A percentile compares a stretch with the other conserved stretches of the same genome.
Evolutionary conservation across 2,329 filamentous ascomycete species (phyloP).

Genomic region (Clarireedia hainanense): DNA sequence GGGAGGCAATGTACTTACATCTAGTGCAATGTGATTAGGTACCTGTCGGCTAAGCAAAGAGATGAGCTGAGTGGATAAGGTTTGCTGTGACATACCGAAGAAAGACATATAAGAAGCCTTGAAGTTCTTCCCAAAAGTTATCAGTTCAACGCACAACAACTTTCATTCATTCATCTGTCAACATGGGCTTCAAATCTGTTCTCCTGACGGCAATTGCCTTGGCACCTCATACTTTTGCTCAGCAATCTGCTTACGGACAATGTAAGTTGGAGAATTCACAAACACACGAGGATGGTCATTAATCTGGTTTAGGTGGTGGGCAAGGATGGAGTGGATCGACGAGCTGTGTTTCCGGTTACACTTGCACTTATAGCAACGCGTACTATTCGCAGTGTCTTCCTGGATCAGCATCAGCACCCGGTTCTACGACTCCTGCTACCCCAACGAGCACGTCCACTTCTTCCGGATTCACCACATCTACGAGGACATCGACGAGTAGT

Average conservation of each 20-base stretch:
- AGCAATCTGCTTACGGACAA: slow-evolving; percentile 21
- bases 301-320: slow-evolving; percentile 21
- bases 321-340: slow-evolving; percentile 20
- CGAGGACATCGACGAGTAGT: slow-evolving; percentile 8
- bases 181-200: slow-evolving; percentile 23
- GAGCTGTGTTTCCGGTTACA: slow-evolving; percentile 25
- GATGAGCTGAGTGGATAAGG: not conserved
- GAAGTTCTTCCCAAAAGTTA: not conserved
- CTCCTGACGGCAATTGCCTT: slow-evolving; percentile 27
- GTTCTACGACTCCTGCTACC: slow-evolving; percentile 11
- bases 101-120: slow-evolving; percentile 4
- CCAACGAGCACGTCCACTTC: not conserved
- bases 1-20: not conserved
- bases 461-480: slow-evolving; percentile 9
- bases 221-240: slow-evolving; percentile 24
- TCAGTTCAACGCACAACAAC: not conserved
- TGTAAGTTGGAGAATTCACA: slow-evolving; percentile 16
- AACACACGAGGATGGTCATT: not conserved
- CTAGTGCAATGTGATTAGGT: not conserved
- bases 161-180: slow-evolving; percentile 10
- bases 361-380: slow-evolving; percentile 17
- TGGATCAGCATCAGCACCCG: slow-evolving; percentile 15
- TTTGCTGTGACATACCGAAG: not conserved
- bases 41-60: not conserved
- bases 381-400: slow-evolving; percentile 28